These are phyloP conservation scores for Cadophora sp. DNA, from an alignment of 2,329 filamentous ascomycete species.

Conservation along the genomic window DNA sequence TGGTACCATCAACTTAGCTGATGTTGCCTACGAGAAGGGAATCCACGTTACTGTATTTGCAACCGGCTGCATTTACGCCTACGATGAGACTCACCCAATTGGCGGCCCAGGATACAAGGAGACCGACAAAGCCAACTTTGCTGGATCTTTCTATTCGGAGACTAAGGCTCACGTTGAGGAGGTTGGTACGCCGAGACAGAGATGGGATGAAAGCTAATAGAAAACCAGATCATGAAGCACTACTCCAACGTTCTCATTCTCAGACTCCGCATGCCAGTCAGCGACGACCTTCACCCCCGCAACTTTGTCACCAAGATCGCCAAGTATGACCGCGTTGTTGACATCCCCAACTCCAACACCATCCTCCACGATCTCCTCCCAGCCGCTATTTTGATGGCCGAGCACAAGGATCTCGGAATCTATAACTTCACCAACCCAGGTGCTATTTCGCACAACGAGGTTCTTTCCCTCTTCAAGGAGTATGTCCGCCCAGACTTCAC, in stretches of 20 bases:
- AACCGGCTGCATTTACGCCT: slow-evolving; percentile 72
- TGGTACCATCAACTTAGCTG: slow-evolving; percentile 67
- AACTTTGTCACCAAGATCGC: slow-evolving; percentile 75
- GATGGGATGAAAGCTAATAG: slow-evolving; percentile 15
- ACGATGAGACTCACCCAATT: slow-evolving; percentile 65
- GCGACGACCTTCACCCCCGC: slow-evolving; percentile 69
- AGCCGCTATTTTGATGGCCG: slow-evolving; percentile 63
- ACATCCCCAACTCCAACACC: slow-evolving; percentile 73
- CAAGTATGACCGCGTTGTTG: slow-evolving; percentile 68
- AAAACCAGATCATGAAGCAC: slow-evolving; percentile 62
- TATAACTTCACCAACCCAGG: slow-evolving; percentile 77
- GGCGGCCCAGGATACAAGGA: slow-evolving; percentile 66
- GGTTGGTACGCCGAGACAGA: slow-evolving; percentile 47
- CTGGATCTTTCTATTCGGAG: slow-evolving; percentile 71
- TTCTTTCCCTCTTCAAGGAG: slow-evolving; percentile 66
- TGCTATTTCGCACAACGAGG: slow-evolving; percentile 74
- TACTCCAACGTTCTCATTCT: slow-evolving; percentile 69
- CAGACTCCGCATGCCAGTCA: slow-evolving; percentile 72
- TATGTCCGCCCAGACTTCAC: slow-evolving; percentile 65
- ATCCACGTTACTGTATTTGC: slow-evolving; percentile 72
- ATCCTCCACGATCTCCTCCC: slow-evolving; percentile 70
- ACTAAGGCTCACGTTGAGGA: slow-evolving; percentile 71
- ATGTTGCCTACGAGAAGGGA: slow-evolving; percentile 62
- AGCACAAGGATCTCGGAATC: slow-evolving; percentile 66
- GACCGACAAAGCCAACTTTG: slow-evolving; percentile 68